A percentile compares a stretch with the other conserved stretches of the same genome.
These are phyloP conservation scores for Fraxinus sp. DNA, from an alignment of 305 asterid genomes.

Conservation along the genomic window DNA sequence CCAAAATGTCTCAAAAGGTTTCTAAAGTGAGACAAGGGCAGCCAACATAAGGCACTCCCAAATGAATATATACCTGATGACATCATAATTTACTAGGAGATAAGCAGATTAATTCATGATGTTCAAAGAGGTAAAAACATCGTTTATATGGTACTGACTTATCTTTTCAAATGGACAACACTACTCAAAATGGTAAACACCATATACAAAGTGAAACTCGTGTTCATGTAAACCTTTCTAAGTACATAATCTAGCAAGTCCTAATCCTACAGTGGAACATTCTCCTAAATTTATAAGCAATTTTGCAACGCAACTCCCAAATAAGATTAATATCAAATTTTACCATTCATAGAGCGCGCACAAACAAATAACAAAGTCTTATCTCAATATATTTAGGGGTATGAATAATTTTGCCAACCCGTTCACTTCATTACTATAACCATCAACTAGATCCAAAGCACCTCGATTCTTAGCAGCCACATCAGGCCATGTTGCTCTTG, in stretches of 20 bases:
- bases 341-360: background rate
- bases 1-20: background rate
- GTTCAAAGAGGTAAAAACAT: background rate
- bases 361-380: background rate
- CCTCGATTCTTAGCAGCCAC: background rate
- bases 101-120: background rate
- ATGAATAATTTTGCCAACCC: background rate
- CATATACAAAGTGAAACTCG: background rate
- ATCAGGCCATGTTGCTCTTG: background rate
- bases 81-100: background rate
- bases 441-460: background rate
- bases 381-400: background rate
- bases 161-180: constrained; percentile 12
- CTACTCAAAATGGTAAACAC: background rate
- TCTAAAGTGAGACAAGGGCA: background rate
- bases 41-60: background rate
- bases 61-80: background rate
- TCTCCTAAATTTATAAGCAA: background rate
- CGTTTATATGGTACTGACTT: background rate
- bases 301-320: background rate
- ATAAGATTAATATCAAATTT: background rate
- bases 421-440: background rate
- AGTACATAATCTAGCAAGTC: background rate
- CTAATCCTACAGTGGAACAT: background rate
- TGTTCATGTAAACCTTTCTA: background rate